A percentile compares a stretch with the other conserved stretches of the same genome.
phyloP scores from a whole-genome alignment of 371 early-diverging fungal species.

The Rhizopus arrhizus region DNA sequence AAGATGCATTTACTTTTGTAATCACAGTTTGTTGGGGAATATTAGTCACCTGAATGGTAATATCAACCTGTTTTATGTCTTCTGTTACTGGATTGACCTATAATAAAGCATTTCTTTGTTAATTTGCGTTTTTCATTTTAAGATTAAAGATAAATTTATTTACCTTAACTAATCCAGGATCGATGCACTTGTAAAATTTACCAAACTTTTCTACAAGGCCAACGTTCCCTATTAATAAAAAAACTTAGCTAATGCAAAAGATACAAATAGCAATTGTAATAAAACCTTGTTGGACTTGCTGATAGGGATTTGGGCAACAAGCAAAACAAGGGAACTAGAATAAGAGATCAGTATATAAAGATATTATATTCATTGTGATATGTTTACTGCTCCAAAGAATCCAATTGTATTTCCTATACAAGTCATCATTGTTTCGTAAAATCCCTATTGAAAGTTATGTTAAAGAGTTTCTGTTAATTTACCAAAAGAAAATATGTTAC shows the following conservation, averaged over 20 bases:
- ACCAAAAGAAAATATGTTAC: not conserved
- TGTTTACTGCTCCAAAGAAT: constrained; percentile 48
- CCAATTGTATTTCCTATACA: constrained; percentile 49
- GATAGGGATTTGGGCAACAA: constrained; percentile 83
- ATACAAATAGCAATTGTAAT: too few relatives aligned
- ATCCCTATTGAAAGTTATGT: constrained; percentile 30
- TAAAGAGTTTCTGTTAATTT: not conserved
- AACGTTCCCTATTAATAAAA: constrained; percentile 53
- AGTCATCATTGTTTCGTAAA: constrained; percentile 53
- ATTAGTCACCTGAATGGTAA: constrained; percentile 75
- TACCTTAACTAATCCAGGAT: constrained; percentile 81
- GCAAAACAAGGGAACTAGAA: constrained; percentile 41
- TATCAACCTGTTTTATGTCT: constrained; percentile 60
- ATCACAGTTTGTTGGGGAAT: constrained; percentile 79
- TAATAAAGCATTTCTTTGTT: not conserved
- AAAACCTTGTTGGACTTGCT: constrained; percentile 61
- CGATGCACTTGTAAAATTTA: constrained; percentile 81
- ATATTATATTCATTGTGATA: not conserved
- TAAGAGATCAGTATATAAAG: not conserved
- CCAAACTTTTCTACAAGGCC: constrained; percentile 83
- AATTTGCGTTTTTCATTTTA: not conserved
- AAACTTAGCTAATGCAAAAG: not conserved
- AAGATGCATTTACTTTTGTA: constrained; percentile 58
- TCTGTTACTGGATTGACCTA: constrained; percentile 80
- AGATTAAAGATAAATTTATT: not conserved